Conservation (phyloP, 352 stramenopile genomes). For the Phytophthora lateralis region DNA sequence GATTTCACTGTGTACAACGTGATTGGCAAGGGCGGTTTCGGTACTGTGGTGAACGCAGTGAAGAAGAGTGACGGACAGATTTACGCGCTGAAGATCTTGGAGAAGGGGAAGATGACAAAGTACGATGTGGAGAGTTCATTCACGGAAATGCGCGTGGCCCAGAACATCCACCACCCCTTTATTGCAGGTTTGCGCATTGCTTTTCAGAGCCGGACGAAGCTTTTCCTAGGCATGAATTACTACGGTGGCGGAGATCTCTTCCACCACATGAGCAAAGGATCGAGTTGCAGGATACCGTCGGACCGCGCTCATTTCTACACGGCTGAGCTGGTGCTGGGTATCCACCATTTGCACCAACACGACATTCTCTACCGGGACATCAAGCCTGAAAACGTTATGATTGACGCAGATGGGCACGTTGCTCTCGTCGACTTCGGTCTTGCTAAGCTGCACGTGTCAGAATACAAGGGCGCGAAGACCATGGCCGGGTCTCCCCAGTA, state of each 20-base stretch:
- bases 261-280: slow-evolving; percentile 90
- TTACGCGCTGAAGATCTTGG: slow-evolving; percentile 91
- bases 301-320: slow-evolving; percentile 92
- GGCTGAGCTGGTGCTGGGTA: slow-evolving; percentile 92
- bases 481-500: slow-evolving; percentile 91
- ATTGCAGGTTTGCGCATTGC: slow-evolving; percentile 86
- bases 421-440: slow-evolving; percentile 95
- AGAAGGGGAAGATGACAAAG: slow-evolving; percentile 91
- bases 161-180: slow-evolving; percentile 91
- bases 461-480: slow-evolving; percentile 89
- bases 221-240: slow-evolving; percentile 91
- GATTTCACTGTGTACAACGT: slow-evolving; percentile 92
- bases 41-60: slow-evolving; percentile 90
- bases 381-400: slow-evolving; percentile 97
- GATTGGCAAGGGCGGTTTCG: slow-evolving; percentile 89
- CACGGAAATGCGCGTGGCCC: slow-evolving; percentile 88
- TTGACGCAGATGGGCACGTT: slow-evolving; percentile 95
- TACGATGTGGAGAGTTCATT: slow-evolving; percentile 91
- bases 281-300: slow-evolving; percentile 83
- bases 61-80: slow-evolving; percentile 91
- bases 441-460: slow-evolving; percentile 92
- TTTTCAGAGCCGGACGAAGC: slow-evolving; percentile 87
- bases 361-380: slow-evolving; percentile 97
- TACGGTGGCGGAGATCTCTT: slow-evolving; percentile 88
- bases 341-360: slow-evolving; percentile 93